phyloP scores from a whole-genome alignment of 768 basidiomycete species.

The Leucosporidium yakuticum region DNA sequence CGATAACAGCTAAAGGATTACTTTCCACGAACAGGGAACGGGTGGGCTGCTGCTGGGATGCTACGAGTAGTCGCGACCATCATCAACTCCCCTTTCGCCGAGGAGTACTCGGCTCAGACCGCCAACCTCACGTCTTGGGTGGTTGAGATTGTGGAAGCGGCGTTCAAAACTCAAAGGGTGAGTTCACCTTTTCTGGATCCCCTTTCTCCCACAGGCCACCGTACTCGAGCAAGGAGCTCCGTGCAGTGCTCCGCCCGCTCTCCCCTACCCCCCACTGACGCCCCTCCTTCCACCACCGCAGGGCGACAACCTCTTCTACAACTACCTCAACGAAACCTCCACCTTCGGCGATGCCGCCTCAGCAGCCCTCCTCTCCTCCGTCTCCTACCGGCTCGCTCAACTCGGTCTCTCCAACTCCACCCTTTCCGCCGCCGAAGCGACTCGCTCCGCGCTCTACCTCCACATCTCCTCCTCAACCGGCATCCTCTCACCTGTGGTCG shows the following conservation, averaged over 20 bases:
- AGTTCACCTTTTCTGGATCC: background rate
- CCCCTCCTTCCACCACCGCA: background rate
- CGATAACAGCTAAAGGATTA: background rate
- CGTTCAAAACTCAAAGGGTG: conserved; percentile 21
- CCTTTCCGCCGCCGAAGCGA: conserved; percentile 23
- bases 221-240: background rate
- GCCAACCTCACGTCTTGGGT: conserved; percentile 39
- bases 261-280: background rate
- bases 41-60: conserved; percentile 85
- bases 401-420: conserved; percentile 32
- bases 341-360: conserved; percentile 69
- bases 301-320: conserved; percentile 50
- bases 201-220: too few species aligned
- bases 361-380: conserved; percentile 65
- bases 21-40: conserved; percentile 48
- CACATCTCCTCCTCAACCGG: conserved; percentile 1
- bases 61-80: conserved; percentile 73
- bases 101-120: conserved; percentile 35
- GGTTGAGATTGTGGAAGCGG: conserved; percentile 35
- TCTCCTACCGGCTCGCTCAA: conserved; percentile 67
- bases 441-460: conserved; percentile 43
- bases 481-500: conserved; percentile 25
- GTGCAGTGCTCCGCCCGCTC: background rate
- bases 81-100: conserved; percentile 53
- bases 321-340: conserved; percentile 55